phyloP scores from a whole-genome alignment of 768 basidiomycete species.

The Panus rudis region DNA sequence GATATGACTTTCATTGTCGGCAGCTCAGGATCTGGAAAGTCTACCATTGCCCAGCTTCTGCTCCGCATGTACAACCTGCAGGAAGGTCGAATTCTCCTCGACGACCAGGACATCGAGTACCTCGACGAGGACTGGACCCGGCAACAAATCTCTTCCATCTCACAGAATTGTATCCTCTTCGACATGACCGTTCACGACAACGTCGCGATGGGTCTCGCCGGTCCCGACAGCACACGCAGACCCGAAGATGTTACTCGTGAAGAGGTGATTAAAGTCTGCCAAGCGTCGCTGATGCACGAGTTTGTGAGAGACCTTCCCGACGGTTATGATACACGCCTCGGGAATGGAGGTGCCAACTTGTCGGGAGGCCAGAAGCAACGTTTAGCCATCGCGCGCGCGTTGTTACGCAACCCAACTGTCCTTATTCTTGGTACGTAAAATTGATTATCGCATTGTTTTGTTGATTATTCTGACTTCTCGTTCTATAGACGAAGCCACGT shows the following conservation, averaged over 20 bases:
- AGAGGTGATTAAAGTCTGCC: conserved; percentile 78
- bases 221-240: conserved; percentile 29
- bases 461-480: conserved; percentile 3
- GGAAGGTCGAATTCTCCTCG: conserved; percentile 63
- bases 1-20: conserved; percentile 82
- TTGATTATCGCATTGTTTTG: conserved; percentile 10
- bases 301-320: conserved; percentile 80
- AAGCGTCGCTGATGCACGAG: conserved; percentile 80
- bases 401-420: conserved; percentile 78
- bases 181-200: conserved; percentile 81
- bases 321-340: conserved; percentile 82
- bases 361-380: conserved; percentile 93
- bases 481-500: conserved; percentile 69
- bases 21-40: conserved; percentile 73
- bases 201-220: conserved; percentile 69
- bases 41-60: conserved; percentile 56
- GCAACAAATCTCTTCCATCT: conserved; percentile 65
- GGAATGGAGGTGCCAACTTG: conserved; percentile 65
- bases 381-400: conserved; percentile 81
- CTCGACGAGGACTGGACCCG: conserved; percentile 69
- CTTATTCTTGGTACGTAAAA: conserved; percentile 76
- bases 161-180: conserved; percentile 76
- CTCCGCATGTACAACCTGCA: conserved; percentile 69
- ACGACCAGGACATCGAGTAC: conserved; percentile 73
- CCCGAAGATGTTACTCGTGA: conserved; percentile 48